Percentiles rank a stretch among this genome's conserved stretches.
phyloP scores from a whole-genome alignment of 1,284 basidiomycete genomes.

The Pseudozyma sp. region DNA sequence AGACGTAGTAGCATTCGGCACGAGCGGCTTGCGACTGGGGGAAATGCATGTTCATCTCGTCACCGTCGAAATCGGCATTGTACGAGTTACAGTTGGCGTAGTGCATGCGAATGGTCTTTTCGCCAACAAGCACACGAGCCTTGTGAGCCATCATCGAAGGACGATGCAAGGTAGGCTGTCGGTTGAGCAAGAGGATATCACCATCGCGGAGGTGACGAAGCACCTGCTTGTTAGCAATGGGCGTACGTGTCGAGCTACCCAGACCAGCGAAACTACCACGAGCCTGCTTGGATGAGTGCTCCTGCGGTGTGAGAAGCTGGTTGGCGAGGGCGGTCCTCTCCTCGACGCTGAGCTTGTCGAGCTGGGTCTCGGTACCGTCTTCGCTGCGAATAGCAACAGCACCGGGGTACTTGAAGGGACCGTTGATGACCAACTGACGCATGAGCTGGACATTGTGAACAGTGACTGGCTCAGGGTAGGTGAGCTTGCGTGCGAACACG shows the following conservation, averaged over 20 bases:
- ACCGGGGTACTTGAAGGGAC: conserved; percentile 89
- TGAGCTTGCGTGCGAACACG: conserved; percentile 95
- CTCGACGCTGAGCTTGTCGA: conserved; percentile 81
- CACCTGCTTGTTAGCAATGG: conserved; percentile 90
- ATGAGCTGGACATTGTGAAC: conserved; percentile 88
- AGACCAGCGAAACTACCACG: conserved; percentile 67
- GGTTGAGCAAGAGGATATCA: conserved; percentile 94
- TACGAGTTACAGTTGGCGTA: conserved; percentile 99
- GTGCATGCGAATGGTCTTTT: conserved; percentile 99
- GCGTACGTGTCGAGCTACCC: conserved; percentile 66
- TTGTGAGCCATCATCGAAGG: conserved; percentile 99
- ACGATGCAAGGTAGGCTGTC: conserved; percentile 98
- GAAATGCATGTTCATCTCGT: conserved; percentile 99
- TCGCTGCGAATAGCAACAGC: conserved; percentile 95
- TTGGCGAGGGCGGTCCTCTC: conserved; percentile 97
- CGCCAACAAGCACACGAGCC: conserved; percentile 90
- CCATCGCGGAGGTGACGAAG: conserved; percentile 95
- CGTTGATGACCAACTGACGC: conserved; percentile 91
- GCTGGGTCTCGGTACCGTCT: conserved; percentile 74
- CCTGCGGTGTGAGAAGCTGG: conserved; percentile 91
- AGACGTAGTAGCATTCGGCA: conserved; percentile 81
- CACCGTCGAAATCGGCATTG: conserved; percentile 99
- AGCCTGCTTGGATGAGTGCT: conserved; percentile 71
- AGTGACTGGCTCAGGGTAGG: conserved; percentile 97
- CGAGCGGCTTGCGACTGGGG: conserved; percentile 94